These are phyloP conservation scores for Karstenula rhodostoma DNA, from an alignment of 2,329 filamentous ascomycete species.

Conservation along the genomic window DNA sequence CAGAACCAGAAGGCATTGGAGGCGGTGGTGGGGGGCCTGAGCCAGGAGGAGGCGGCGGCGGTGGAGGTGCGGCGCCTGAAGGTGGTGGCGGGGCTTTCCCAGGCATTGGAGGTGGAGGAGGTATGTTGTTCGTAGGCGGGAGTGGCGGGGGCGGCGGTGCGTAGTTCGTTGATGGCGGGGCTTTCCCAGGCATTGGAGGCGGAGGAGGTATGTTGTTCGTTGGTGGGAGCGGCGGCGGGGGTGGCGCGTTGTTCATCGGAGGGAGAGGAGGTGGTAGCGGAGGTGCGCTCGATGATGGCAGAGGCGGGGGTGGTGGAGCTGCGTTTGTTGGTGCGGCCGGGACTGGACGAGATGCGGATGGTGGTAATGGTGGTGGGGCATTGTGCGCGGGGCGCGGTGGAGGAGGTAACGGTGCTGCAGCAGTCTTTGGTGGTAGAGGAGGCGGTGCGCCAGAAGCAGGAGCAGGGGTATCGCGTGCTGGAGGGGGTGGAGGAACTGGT, in stretches of 20 bases:
- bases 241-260: constrained; percentile 33
- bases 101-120: constrained; percentile 56
- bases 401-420: constrained; percentile 65
- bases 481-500: constrained; percentile 66
- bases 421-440: constrained; percentile 44
- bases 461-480: constrained; percentile 52
- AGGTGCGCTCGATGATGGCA: constrained; percentile 31
- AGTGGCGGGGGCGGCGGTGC: constrained; percentile 49
- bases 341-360: constrained; percentile 36
- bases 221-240: constrained; percentile 48
- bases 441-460: constrained; percentile 45
- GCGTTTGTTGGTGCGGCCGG: constrained; percentile 35
- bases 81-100: constrained; percentile 55
- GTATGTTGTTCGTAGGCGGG: constrained; percentile 37
- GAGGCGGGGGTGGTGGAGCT: constrained; percentile 33
- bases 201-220: constrained; percentile 43
- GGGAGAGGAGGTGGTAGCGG: constrained; percentile 32
- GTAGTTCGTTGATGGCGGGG: constrained; percentile 43
- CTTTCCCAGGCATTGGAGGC: constrained; percentile 35
- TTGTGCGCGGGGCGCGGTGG: constrained; percentile 57
- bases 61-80: constrained; percentile 45
- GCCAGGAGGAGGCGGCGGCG: constrained; percentile 36
- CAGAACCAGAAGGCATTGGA: constrained; percentile 34
- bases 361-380: constrained; percentile 43
- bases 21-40: constrained; percentile 50